Evolutionary conservation across 1,284 basidiomycete species (phyloP), one percentile per base, ranked within the genome.

Genomic region (Meripilus lineatus): DNA sequence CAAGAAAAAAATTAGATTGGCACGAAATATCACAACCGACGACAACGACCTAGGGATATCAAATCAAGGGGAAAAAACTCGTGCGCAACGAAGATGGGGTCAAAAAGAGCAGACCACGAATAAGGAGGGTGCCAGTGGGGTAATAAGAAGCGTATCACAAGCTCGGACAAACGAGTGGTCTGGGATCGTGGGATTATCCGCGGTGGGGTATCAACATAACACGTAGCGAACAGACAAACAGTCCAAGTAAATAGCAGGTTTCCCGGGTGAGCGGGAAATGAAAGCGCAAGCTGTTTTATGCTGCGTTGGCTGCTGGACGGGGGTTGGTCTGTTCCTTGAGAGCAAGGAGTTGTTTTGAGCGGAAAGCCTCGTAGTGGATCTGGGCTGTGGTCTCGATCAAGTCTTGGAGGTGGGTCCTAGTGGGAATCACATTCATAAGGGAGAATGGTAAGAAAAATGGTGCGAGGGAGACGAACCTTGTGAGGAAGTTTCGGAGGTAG

Each of bases 321-420:
- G 58, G 56, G 50, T 59, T 62, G 44, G 62, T 62, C 53, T 64
- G 62, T 67, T 95, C 92, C 76, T 95, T 95, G 58, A 95, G 77
- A 20, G 93, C 93, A 41, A 95, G 73, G 52, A 95, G 67, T 72
- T 99, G 96, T 75, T 97, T 98, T 58, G 90, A 94, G 54, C 95
- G 84, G 89, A 99, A 99, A 6, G 94, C 93, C 75, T 99, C 96
- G 69, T 99, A 99, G 70, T 99, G 96, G 64, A 96, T 96, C 68
- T 95, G 90, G 6, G 94, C 91, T 2, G 95, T 99, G 44, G 95
- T 97, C 75, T 99, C 95, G 65, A 99, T 98, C 58, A 99, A 71
- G 64, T 99, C 96, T 68, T 99, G 96, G 58, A 99, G 70, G 69
- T 99, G 95, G 24, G 95, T 95, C 67, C 93, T 88, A 47, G 34